Base-by-base conservation (phyloP, 73 alveolate genomes). In the Paramecium tetraurelia region DNA sequence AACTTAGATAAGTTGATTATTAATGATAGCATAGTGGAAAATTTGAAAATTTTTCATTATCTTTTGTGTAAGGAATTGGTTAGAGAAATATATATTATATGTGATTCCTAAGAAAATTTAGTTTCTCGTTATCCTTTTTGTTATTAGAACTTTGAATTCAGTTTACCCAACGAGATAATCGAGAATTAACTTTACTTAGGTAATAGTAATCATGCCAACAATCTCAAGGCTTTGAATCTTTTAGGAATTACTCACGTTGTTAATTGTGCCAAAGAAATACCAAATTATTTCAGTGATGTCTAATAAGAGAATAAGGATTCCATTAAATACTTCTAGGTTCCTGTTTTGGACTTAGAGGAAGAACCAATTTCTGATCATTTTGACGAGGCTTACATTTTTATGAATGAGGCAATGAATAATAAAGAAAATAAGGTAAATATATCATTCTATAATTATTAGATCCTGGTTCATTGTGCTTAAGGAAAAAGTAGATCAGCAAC, bases 401-500 rank as follows among this genome's bases (percentile, higher is more conserved):
- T 75, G n/a, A 53, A 48, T 14, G 92, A 86, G 43, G 94, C 88
- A 27, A 12, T 63, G 5, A 83, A 58, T 58, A 33, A 72, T n/a
- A 3, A 35, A 35, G 46, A 72, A 14, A 36, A 33, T 36, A 72
- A 72, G 20, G 86, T 72, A 48, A 46, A 35, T 36, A 35, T 33
- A 72, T 29, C 3, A 27, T 4, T 68, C 40, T 11, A 36, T 70
- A 12, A 6, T 27, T 63, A 29, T 24, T 92, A 92, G 86, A 95
- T 95, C 5, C 90, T 96, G 10, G 97, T 97, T 11, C 99, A 97
- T 85, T 97, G 99, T 92, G 98, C 97, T 5, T 92, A 92, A 95
- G 99, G 99, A 12, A 94, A 69, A 9, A 92, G 97, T 11, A 83
- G 98, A 63, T 96, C 98, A 21, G 97, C 99, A 38, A 75, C 98